Evolutionary conservation across 129 eudicot genomes (phyloP).

Genomic region (Cynara cardunculus): DNA sequence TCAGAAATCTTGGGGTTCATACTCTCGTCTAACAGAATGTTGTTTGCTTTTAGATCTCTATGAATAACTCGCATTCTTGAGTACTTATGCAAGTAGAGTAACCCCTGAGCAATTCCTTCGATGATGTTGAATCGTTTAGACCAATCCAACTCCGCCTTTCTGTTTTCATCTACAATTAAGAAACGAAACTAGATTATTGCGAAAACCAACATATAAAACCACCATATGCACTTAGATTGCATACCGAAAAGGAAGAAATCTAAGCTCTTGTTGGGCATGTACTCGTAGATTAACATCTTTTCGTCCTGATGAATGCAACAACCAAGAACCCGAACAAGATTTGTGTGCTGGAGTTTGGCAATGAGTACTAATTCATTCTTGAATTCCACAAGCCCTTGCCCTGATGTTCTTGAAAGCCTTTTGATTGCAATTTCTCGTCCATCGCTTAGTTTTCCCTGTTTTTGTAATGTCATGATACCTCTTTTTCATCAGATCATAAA

Average conservation of each 20-base stretch:
- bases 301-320: conserved; percentile 39
- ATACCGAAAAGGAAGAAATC: conserved; percentile 44
- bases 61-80: conserved; percentile 63
- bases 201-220: not conserved
- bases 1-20: conserved; percentile 64
- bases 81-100: conserved; percentile 54
- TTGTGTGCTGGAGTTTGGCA: conserved; percentile 36
- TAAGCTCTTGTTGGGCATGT: conserved; percentile 45
- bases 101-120: conserved; percentile 55
- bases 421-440: conserved; percentile 39
- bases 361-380: conserved; percentile 44
- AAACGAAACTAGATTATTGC: not conserved
- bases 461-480: not conserved
- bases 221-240: not conserved
- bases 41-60: conserved; percentile 58
- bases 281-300: conserved; percentile 44
- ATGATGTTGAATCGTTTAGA: conserved; percentile 34
- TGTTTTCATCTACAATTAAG: conserved; percentile 14
- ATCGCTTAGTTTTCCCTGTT: conserved; percentile 32
- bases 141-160: conserved; percentile 37
- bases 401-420: conserved; percentile 41
- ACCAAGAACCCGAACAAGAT: conserved; percentile 43
- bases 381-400: conserved; percentile 46
- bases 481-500: not conserved
- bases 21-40: conserved; percentile 38